Evolutionary conservation across 2,329 filamentous ascomycete species (phyloP).

Genomic region (Fusarium piperis): DNA sequence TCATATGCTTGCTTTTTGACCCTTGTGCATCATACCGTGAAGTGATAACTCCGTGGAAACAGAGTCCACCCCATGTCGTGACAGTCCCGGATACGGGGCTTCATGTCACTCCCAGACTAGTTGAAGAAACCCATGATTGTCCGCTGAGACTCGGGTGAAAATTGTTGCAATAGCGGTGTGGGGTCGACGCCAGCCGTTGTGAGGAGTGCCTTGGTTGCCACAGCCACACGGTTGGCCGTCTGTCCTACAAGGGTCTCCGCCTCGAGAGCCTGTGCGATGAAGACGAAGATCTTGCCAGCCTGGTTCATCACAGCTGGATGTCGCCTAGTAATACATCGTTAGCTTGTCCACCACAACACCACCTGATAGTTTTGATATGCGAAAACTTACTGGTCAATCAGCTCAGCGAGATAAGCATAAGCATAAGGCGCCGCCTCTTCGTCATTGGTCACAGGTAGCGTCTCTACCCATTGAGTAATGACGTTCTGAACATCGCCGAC

Average conservation of each 20-base stretch:
- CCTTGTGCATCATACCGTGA: slow-evolving; percentile 11
- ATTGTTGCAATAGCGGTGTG: slow-evolving; percentile 76
- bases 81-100: slow-evolving; percentile 9
- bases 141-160: slow-evolving; percentile 83
- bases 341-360: slow-evolving; percentile 25
- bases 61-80: not conserved
- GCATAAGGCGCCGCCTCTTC: slow-evolving; percentile 97
- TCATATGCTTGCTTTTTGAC: slow-evolving; percentile 16
- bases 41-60: slow-evolving; percentile 21
- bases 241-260: slow-evolving; percentile 89
- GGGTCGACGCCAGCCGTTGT: slow-evolving; percentile 78
- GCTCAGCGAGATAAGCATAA: slow-evolving; percentile 88
- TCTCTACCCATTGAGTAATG: slow-evolving; percentile 87
- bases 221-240: slow-evolving; percentile 79
- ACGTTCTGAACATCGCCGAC: slow-evolving; percentile 81
- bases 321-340: slow-evolving; percentile 67
- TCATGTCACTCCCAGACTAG: slow-evolving; percentile 50
- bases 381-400: slow-evolving; percentile 89
- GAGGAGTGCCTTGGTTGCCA: slow-evolving; percentile 81
- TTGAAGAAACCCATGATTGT: slow-evolving; percentile 82
- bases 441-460: slow-evolving; percentile 90
- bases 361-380: not conserved
- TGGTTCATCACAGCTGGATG: slow-evolving; percentile 83
- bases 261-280: slow-evolving; percentile 88
- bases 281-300: slow-evolving; percentile 83